Evolutionary conservation across 106 monocot species (phyloP).

Genomic region (Allium fistulosum): DNA sequence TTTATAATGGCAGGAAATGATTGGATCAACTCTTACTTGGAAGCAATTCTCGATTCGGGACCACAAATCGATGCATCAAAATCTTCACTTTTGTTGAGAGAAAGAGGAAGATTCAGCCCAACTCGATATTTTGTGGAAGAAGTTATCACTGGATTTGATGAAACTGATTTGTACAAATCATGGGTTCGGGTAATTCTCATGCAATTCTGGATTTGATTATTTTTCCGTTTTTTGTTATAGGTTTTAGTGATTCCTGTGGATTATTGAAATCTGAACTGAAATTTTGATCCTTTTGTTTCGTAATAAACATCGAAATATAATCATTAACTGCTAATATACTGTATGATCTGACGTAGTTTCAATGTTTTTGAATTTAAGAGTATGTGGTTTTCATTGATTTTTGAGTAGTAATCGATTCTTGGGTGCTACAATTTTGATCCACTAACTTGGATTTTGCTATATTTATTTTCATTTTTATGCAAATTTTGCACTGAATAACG

Average conservation of each 20-base stretch:
- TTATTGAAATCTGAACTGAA: too few relatives aligned
- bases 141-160: slow-evolving; percentile 95
- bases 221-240: not conserved
- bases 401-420: too few relatives aligned
- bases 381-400: too few relatives aligned
- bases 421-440: too few relatives aligned
- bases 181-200: slow-evolving; percentile 67
- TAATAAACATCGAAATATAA: too few relatives aligned
- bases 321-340: too few relatives aligned
- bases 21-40: slow-evolving; percentile 87
- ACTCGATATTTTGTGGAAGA: slow-evolving; percentile 97
- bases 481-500: too few relatives aligned
- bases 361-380: too few relatives aligned
- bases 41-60: slow-evolving; percentile 77
- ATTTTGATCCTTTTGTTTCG: too few relatives aligned
- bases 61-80: slow-evolving; percentile 42
- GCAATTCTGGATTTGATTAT: not conserved
- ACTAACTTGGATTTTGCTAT: too few relatives aligned
- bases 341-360: too few relatives aligned
- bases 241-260: not conserved
- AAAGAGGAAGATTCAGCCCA: slow-evolving; percentile 91
- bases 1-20: slow-evolving; percentile 81
- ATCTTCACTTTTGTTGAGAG: slow-evolving; percentile 73
- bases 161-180: slow-evolving; percentile 95
- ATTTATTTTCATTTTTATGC: too few relatives aligned